phyloP scores from a whole-genome alignment of 768 basidiomycete genomes.

The Harrya chromipes region DNA sequence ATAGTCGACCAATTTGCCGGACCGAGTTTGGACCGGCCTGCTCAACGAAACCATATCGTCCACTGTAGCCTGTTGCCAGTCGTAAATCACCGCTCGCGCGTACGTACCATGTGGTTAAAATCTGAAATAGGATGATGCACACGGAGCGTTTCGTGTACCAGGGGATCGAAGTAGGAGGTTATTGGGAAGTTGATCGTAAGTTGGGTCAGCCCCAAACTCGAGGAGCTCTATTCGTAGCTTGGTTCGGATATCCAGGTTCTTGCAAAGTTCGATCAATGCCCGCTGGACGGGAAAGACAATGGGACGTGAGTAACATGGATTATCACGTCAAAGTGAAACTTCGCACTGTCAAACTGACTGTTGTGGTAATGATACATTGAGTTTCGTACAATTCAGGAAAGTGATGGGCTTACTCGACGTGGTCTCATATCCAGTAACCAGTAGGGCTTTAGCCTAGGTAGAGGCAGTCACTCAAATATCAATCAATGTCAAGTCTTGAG shows the following conservation, averaged over 20 bases:
- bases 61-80: slow-evolving; percentile 36
- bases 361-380: neutral
- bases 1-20: slow-evolving; percentile 37
- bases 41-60: slow-evolving; percentile 59
- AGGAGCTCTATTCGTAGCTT: slow-evolving; percentile 53
- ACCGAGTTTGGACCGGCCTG: slow-evolving; percentile 39
- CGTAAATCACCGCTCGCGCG: neutral
- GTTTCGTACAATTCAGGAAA: neutral
- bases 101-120: slow-evolving; percentile 11
- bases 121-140: slow-evolving; percentile 40
- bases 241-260: slow-evolving; percentile 42
- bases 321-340: neutral
- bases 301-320: too few species aligned
- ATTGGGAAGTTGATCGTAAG: slow-evolving; percentile 50
- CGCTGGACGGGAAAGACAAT: slow-evolving; percentile 27
- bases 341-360: slow-evolving; percentile 22
- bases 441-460: slow-evolving; percentile 32
- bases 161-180: slow-evolving; percentile 54
- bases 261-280: slow-evolving; percentile 55
- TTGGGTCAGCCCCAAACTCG: slow-evolving; percentile 42
- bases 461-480: neutral
- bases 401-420: slow-evolving; percentile 28
- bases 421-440: slow-evolving; percentile 40
- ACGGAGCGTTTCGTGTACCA: slow-evolving; percentile 45
- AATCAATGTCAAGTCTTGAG: neutral